Base-by-base conservation (phyloP, 495 filamentous ascomycete species). In the Penicillium canescens region DNA sequence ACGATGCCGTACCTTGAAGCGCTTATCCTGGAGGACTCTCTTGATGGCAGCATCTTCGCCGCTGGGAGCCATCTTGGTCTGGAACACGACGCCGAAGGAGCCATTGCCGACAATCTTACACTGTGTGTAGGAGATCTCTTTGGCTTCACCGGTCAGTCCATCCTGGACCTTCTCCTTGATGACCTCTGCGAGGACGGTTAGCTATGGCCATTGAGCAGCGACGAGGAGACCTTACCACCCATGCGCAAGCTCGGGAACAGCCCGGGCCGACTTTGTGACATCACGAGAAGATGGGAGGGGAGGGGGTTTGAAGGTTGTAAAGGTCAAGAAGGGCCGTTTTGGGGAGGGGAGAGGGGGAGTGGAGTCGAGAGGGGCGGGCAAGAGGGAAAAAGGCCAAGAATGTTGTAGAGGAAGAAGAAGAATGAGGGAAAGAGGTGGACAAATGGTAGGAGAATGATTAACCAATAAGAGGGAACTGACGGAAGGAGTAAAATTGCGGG, bases 21-120 rank as follows among this genome's bases (percentile, higher is more conserved):
- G 84, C 79, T 98, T 98, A 78, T 98, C 94, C 66, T 98, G 94
- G 51, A 98, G 81, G 45, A 98, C 94, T 62, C 94, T 85, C 80
- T 98, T 98, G 77, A 98, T 98, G 66, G 94, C 94, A 52, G 94
- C 94, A 75, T 98, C 94, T 70, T 98, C 94, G 55, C 93, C 93
- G 59, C 87, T 93, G 13, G 94, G 94, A 55, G 94, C 92, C 65
- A 98, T 85, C 76, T 98, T 98, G 28, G 94, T 98, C 73, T 98
- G 94, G 70, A 98, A 98, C 55, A 98, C 94, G 18, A 98, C 94
- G 54, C 94, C 94, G 69, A 98, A 98, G 12, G 94, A 98, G 48
- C 94, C 94, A 74, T 98, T 98, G 62, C 94, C 94, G n/a, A 98
- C 94, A 57, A 98, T 98, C 78, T 98, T 98, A 78, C 94, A 98